phyloP scores from a whole-genome alignment of 352 stramenopile genomes.

The Lagenidium sp. region DNA sequence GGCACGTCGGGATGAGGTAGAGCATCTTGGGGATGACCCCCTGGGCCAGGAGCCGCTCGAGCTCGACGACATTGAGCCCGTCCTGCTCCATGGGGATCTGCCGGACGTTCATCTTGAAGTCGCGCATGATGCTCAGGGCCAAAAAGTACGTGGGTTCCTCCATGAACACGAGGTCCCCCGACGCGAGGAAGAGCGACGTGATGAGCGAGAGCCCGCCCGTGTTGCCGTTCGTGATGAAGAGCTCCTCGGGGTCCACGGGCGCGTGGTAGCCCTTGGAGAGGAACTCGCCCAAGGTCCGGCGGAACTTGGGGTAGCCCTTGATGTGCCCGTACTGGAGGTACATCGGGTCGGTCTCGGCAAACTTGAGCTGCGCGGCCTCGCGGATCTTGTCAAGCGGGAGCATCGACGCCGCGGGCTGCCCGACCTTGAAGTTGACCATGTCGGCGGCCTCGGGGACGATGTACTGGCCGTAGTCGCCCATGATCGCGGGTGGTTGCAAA shows the following conservation, averaged over 20 bases:
- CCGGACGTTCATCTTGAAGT: slow-evolving; percentile 88
- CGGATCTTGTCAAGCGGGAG: slow-evolving; percentile 85
- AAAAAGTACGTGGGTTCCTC: slow-evolving; percentile 94
- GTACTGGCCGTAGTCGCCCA: slow-evolving; percentile 84
- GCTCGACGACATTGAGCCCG: slow-evolving; percentile 71
- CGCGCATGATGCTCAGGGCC: slow-evolving; percentile 90
- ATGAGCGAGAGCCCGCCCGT: slow-evolving; percentile 90
- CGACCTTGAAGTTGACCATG: slow-evolving; percentile 90
- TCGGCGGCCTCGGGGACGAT: slow-evolving; percentile 64
- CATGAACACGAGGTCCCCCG: slow-evolving; percentile 90
- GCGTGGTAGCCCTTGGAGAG: slow-evolving; percentile 70
- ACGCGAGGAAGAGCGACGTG: slow-evolving; percentile 77
- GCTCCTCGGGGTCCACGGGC: slow-evolving; percentile 68
- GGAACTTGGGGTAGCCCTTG: slow-evolving; percentile 85
- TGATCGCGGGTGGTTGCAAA: slow-evolving; percentile 15
- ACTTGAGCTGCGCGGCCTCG: slow-evolving; percentile 69
- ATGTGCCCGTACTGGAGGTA: slow-evolving; percentile 87
- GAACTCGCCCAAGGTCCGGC: slow-evolving; percentile 63
- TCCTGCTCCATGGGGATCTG: slow-evolving; percentile 89
- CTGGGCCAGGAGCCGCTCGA: slow-evolving; percentile 73
- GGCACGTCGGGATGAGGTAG: slow-evolving; percentile 92
- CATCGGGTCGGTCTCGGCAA: slow-evolving; percentile 76
- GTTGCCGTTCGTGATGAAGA: slow-evolving; percentile 92
- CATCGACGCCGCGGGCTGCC: slow-evolving; percentile 70
- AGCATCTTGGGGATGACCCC: slow-evolving; percentile 87